A percentile compares a stretch with the other conserved stretches of the same genome.
Evolutionary conservation across 75 land plant species (phyloP).

Genomic region (Pinus tabuliformis): DNA sequence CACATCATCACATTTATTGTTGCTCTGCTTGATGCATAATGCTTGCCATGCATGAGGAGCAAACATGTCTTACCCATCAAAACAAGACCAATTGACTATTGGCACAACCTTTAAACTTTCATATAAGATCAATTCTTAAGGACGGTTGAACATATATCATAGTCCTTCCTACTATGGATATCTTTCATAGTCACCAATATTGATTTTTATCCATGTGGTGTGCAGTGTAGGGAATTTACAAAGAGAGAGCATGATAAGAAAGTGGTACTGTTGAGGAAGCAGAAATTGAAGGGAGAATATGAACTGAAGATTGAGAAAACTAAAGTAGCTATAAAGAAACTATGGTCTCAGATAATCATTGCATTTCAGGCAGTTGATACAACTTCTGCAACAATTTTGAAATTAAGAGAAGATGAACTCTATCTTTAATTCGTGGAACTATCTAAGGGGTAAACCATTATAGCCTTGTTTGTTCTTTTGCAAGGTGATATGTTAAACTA

Average conservation of each 20-base stretch:
- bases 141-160: too few species aligned
- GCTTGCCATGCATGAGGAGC: too few species aligned
- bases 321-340: conserved; percentile 62
- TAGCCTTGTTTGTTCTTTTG: neutral
- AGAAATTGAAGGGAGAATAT: conserved; percentile 71
- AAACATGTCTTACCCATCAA: too few species aligned
- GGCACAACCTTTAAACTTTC: too few species aligned
- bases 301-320: conserved; percentile 69
- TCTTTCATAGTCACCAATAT: neutral
- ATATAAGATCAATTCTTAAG: too few species aligned
- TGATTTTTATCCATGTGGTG: neutral
- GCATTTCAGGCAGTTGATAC: conserved; percentile 76
- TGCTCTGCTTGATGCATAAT: too few species aligned
- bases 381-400: conserved; percentile 64
- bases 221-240: conserved; percentile 54
- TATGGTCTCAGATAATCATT: conserved; percentile 70
- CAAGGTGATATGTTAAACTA: neutral
- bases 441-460: conserved; percentile 66
- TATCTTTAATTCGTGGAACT: conserved; percentile 89
- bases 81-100: too few species aligned
- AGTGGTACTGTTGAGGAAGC: conserved; percentile 54
- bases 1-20: too few species aligned
- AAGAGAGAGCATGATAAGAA: conserved; percentile 78
- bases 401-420: conserved; percentile 82
- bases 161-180: too few species aligned